Evolutionary conservation across 2,329 filamentous ascomycete genomes (phyloP).

Genomic region (Aspergillus sp.): DNA sequence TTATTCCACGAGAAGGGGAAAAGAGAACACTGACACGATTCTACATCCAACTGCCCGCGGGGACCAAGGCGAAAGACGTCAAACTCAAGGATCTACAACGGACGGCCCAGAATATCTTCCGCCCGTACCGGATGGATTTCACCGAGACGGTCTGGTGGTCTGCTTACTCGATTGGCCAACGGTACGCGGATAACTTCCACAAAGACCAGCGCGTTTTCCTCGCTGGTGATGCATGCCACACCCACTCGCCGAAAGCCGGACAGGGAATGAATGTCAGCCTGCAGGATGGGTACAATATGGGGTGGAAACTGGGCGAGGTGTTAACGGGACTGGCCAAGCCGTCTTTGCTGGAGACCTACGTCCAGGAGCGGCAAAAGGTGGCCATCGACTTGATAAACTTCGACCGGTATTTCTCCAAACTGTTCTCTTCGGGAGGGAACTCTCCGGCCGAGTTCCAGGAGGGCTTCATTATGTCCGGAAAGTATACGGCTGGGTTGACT

Average conservation of each 20-base stretch:
- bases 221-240: constrained; percentile 60
- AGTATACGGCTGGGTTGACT: constrained; percentile 54
- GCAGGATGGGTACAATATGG: constrained; percentile 54
- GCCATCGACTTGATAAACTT: constrained; percentile 54
- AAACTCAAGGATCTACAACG: constrained; percentile 47
- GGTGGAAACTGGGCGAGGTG: constrained; percentile 51
- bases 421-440: constrained; percentile 44
- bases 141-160: constrained; percentile 59
- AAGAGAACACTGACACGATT: constrained; percentile 52
- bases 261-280: constrained; percentile 50
- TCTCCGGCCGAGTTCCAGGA: constrained; percentile 46
- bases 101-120: constrained; percentile 46
- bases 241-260: constrained; percentile 63
- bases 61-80: constrained; percentile 45
- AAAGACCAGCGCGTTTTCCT: constrained; percentile 60
- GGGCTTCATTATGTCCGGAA: constrained; percentile 50
- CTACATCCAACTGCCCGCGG: constrained; percentile 51
- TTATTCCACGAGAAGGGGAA: constrained; percentile 49
- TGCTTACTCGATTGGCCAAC: constrained; percentile 62
- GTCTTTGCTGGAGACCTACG: constrained; percentile 46
- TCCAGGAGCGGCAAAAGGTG: constrained; percentile 45
- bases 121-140: constrained; percentile 48
- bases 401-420: constrained; percentile 46
- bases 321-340: constrained; percentile 38
- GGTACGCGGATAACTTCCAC: constrained; percentile 61